Evolutionary conservation across 2,329 filamentous ascomycete species (phyloP), one percentile per base, ranked within the genome.

Genomic region (Ophiostoma piceae): DNA sequence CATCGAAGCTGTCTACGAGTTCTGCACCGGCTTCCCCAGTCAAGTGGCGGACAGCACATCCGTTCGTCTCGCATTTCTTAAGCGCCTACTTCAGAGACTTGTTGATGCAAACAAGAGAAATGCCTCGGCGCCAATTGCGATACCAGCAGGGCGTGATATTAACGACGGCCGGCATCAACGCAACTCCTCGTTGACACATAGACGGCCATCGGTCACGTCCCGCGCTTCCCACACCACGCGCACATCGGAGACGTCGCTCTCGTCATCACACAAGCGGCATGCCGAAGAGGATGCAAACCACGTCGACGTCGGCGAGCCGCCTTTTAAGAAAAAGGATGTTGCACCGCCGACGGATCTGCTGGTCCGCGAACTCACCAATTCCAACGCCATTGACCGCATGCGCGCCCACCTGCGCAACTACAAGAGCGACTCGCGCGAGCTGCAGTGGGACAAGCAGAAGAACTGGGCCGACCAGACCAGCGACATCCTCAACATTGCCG

Each of bases 361-460:
- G 9, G 35, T 39, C 19, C 32, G 14, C 19, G 62, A 65, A n/a
- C 32, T 65, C 0, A 39, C 35, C 1, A 65, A 39, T 14, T 19
- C 14, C 9, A 19, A 22, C 8, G 62, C 62, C 32, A 65, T 65
- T n/a, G 62, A 39, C 19, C 35, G 62, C 7, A 37, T 65, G 32
- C 62, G 62, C 2, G 16, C 14, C 7, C 62, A 65, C 12, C 32
- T 65, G 32, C 62, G 62, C 35, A 65, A 65, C 62, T 65, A 22
- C 32, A 65, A 39, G 35, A 65, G n/a, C 62, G 62, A 65, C 62
- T n/a, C 62, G 62, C 26, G 35, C 19, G 62, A 65, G 16, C 32
- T 39, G 14, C 32, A 65, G 16, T 65, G 62, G 62, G 19, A 39
- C 35, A 39, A 37, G 32, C 32, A 39, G 32, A 22, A 22, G 29